A percentile compares a stretch with the other conserved stretches of the same genome.
phyloP scores from a whole-genome alignment of 495 filamentous ascomycete genomes.

The Xylaria cubensis region DNA sequence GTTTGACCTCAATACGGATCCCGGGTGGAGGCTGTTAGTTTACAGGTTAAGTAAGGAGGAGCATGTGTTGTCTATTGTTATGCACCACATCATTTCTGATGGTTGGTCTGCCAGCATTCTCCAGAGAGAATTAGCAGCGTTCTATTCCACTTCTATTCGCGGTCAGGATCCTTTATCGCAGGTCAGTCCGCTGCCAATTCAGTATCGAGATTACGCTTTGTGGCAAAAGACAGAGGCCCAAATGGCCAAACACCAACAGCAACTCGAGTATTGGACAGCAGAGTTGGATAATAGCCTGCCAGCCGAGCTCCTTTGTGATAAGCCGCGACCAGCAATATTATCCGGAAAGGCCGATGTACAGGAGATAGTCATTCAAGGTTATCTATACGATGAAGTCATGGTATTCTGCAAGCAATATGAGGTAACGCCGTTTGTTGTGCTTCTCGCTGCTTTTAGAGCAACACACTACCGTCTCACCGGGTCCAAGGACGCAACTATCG shows the following conservation, averaged over 20 bases:
- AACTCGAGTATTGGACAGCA: slow-evolving; percentile 12
- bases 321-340: not conserved
- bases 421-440: slow-evolving; percentile 17
- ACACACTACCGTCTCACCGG: slow-evolving; percentile 27
- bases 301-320: not conserved
- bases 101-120: slow-evolving; percentile 25
- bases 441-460: slow-evolving; percentile 22
- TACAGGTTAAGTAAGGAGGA: slow-evolving; percentile 15
- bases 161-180: not conserved
- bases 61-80: slow-evolving; percentile 27
- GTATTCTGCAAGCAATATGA: not conserved
- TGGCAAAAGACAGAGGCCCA: not conserved
- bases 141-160: slow-evolving; percentile 4
- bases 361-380: not conserved
- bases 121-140: slow-evolving; percentile 13
- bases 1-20: slow-evolving; percentile 18
- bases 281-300: slow-evolving; percentile 7
- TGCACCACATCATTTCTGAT: slow-evolving; percentile 30
- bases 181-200: not conserved
- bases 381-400: not conserved
- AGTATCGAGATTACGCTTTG: slow-evolving; percentile 9
- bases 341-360: not conserved
- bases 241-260: not conserved
- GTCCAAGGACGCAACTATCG: slow-evolving; percentile 13
- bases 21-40: slow-evolving; percentile 24